These are phyloP conservation scores for Solanum hybrid DNA, from an alignment of 305 asterid species.

Conservation along the genomic window DNA sequence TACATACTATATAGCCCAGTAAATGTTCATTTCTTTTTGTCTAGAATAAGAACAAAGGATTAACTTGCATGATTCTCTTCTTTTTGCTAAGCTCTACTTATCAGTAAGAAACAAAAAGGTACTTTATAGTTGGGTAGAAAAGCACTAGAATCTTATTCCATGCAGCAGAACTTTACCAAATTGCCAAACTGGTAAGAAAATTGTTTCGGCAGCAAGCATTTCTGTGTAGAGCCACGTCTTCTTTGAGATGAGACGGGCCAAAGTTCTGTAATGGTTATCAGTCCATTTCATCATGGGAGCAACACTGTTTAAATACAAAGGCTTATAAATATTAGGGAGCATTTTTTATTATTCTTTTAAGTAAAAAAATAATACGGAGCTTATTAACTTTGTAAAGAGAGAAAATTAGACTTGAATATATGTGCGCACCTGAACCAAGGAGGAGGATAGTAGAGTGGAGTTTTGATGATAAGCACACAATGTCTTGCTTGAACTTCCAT, in stretches of 20 bases:
- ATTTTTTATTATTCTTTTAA: not conserved
- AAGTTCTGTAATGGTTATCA: conserved; percentile 74
- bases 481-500: conserved; percentile 31
- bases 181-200: conserved; percentile 62
- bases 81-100: not conserved
- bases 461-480: conserved; percentile 21
- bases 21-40: not conserved
- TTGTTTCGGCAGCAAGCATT: conserved; percentile 94
- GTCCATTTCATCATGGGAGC: conserved; percentile 96
- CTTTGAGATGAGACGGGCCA: conserved; percentile 74
- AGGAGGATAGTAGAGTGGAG: conserved; percentile 43
- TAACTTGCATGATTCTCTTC: not conserved
- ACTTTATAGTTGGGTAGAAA: not conserved
- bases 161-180: conserved; percentile 41
- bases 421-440: conserved; percentile 89
- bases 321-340: not conserved
- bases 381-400: not conserved
- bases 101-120: not conserved
- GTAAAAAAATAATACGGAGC: not conserved
- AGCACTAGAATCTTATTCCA: not conserved
- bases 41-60: not conserved
- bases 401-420: conserved; percentile 6
- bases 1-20: not conserved
- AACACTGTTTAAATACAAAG: conserved; percentile 37
- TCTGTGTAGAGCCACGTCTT: conserved; percentile 83